Evolutionary conservation across 495 filamentous ascomycete species (phyloP), one percentile per base, ranked within the genome.

Genomic region (Neurospora africana): DNA sequence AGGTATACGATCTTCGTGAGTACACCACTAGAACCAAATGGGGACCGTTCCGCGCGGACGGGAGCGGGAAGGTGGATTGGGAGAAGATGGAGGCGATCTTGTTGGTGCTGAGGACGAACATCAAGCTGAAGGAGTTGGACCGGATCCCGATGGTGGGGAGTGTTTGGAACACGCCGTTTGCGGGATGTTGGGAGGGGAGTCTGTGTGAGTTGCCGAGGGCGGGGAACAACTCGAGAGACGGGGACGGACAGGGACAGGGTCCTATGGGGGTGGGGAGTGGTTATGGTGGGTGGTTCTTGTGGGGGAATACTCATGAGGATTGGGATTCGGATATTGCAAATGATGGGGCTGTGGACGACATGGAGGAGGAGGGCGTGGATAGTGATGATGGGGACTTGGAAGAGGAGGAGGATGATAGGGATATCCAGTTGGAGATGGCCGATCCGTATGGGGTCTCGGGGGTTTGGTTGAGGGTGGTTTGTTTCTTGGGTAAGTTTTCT

Each of bases 81-180:
- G 90, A 92, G 77, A 91, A 88, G 81, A 77, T 91, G 27, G 90
- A 92, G 74, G 87, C 89, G 0, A 83, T 91, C 38, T 83, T 90
- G 84, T 77, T 91, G 0, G 84, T 90, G 37, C 75, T 91, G 17
- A 83, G 83, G 5, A 81, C 82, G 68, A 91, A 91, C 75, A 80
- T 90, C 47, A 74, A 77, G 53, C 72, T 74, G 19, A 86, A 86
- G 70, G 77, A 81, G 23, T 76, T 84, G 13, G 81, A 83, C n/a
- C 76, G 75, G 4, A 80, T 79, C 15, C 79, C 79, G 7, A 75
- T 81, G 43, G 86, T 87, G 70, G 75, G 74, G 53, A 82, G 81
- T 21, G 75, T 84, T 23, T 90, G 88, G 86, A 76, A 78, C 38
- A 75, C 73, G 5, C 84, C 87, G 0, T 91, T 89, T 76, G 80